Evolutionary conservation across 257 asterid genomes (phyloP).

Genomic region (Capsicum baccatum): DNA sequence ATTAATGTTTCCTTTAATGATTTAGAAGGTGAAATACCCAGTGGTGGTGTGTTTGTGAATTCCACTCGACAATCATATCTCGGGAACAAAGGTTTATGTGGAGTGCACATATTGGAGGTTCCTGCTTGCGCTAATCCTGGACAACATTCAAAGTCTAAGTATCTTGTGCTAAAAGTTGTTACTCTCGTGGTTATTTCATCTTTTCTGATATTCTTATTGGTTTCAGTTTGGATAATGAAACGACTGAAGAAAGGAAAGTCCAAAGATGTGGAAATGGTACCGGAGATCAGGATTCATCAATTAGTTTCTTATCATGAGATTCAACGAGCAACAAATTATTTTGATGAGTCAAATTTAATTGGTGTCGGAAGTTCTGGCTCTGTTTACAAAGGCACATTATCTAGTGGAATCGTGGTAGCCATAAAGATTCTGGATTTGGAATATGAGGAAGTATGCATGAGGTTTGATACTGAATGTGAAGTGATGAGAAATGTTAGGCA

Average conservation of each 20-base stretch:
- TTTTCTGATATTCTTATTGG: neutral
- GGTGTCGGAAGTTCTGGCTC: conserved; percentile 46
- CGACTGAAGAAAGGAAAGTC: conserved; percentile 1
- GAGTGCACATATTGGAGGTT: neutral
- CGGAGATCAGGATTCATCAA: neutral
- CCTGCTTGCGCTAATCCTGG: neutral
- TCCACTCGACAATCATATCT: neutral
- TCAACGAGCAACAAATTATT: conserved; percentile 37
- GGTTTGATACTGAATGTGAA: conserved; percentile 44
- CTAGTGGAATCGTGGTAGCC: conserved; percentile 34
- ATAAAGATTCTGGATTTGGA: conserved; percentile 40
- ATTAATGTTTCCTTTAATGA: conserved; percentile 30
- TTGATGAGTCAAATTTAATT: conserved; percentile 38
- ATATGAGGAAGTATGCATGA: conserved; percentile 33
- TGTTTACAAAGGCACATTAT: conserved; percentile 39
- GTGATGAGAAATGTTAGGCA: conserved; percentile 44
- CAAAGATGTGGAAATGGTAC: conserved; percentile 25
- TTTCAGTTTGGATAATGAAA: conserved; percentile 27
- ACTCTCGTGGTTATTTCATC: conserved; percentile 30
- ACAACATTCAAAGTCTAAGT: conserved; percentile 10
- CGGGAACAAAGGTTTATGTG: neutral
- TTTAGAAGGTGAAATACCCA: neutral
- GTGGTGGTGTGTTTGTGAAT: neutral
- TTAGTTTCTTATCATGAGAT: conserved; percentile 39
- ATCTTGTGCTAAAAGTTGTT: neutral